These are phyloP conservation scores for Arthrobotrys iridis DNA, from an alignment of 2,329 filamentous ascomycete genomes.

Conservation along the genomic window DNA sequence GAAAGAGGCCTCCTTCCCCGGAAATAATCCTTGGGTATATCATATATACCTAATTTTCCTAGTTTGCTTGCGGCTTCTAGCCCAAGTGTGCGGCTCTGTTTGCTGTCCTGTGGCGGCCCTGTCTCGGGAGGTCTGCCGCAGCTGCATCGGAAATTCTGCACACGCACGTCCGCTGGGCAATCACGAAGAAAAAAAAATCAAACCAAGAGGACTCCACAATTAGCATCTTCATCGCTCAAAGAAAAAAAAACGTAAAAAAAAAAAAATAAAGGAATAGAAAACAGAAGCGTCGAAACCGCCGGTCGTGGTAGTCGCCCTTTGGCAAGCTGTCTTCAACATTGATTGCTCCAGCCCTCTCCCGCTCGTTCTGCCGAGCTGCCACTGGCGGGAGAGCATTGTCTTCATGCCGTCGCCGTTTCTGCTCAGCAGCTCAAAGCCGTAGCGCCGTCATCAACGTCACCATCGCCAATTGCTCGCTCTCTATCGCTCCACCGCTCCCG, in stretches of 20 bases:
- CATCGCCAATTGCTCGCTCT: constrained; percentile 17
- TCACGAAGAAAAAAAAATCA: background rate
- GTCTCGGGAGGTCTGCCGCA: constrained; percentile 36
- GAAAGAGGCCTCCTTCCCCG: background rate
- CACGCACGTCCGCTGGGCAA: constrained; percentile 16
- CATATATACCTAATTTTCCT: background rate
- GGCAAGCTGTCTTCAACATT: constrained; percentile 45
- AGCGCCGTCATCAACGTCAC: constrained; percentile 15
- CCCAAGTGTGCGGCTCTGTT: constrained; percentile 31
- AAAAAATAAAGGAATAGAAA: too few relatives aligned
- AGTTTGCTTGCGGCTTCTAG: background rate
- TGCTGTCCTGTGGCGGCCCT: constrained; percentile 10
- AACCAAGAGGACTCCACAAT: background rate
- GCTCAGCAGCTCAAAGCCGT: constrained; percentile 27
- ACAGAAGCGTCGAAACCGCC: background rate
- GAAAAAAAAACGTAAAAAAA: constrained; percentile 9
- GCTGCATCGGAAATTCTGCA: constrained; percentile 40
- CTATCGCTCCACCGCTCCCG: constrained; percentile 10
- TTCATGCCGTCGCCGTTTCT: constrained; percentile 30
- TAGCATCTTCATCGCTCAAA: background rate
- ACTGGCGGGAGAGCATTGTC: constrained; percentile 38
- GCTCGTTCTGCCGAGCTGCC: constrained; percentile 53
- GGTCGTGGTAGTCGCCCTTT: background rate
- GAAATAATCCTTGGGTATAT: background rate
- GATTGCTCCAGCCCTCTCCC: constrained; percentile 36